A percentile compares a stretch with the other conserved stretches of the same genome.
Evolutionary conservation across 1,139 yeast genomes (phyloP).

Genomic region (Waltiozyma sp.): DNA sequence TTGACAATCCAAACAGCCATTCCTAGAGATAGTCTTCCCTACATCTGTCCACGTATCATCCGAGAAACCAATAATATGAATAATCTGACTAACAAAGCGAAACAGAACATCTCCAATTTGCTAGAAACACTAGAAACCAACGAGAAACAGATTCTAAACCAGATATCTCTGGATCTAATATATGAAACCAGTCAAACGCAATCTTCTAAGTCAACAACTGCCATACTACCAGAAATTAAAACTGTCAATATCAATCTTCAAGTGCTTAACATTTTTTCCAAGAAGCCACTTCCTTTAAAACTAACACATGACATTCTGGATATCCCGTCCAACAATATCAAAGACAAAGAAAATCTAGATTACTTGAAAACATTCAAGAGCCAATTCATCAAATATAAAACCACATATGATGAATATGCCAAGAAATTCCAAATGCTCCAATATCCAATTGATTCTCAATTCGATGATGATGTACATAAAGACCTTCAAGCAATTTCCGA

Average conservation of each 20-base stretch:
- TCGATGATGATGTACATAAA: slow-evolving; percentile 6
- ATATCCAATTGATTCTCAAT: slow-evolving; percentile 4
- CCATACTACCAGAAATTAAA: neutral
- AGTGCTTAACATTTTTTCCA: slow-evolving; percentile 15
- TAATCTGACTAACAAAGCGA: slow-evolving; percentile 20
- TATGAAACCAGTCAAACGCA: slow-evolving; percentile 10
- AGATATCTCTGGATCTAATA: slow-evolving; percentile 16
- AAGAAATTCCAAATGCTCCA: slow-evolving; percentile 4
- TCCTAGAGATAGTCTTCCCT: slow-evolving; percentile 23
- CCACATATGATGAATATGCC: slow-evolving; percentile 2
- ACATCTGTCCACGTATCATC: slow-evolving; percentile 24
- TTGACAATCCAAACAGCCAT: slow-evolving; percentile 9
- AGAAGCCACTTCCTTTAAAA: slow-evolving; percentile 17
- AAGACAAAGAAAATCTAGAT: slow-evolving; percentile 3
- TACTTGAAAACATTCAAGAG: slow-evolving; percentile 3
- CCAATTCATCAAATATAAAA: slow-evolving; percentile 5
- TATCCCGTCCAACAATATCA: slow-evolving; percentile 1
- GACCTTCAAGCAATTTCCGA: slow-evolving; percentile 16
- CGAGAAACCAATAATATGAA: slow-evolving; percentile 21
- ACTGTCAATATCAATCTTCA: slow-evolving; percentile 4
- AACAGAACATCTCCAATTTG: slow-evolving; percentile 13
- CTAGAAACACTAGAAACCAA: slow-evolving; percentile 8
- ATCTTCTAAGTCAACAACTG: no score
- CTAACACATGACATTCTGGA: slow-evolving; percentile 13
- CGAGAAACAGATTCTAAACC: slow-evolving; percentile 14